These are phyloP conservation scores for Argentina anserina DNA, from an alignment of 306 rosid species.

Conservation along the genomic window DNA sequence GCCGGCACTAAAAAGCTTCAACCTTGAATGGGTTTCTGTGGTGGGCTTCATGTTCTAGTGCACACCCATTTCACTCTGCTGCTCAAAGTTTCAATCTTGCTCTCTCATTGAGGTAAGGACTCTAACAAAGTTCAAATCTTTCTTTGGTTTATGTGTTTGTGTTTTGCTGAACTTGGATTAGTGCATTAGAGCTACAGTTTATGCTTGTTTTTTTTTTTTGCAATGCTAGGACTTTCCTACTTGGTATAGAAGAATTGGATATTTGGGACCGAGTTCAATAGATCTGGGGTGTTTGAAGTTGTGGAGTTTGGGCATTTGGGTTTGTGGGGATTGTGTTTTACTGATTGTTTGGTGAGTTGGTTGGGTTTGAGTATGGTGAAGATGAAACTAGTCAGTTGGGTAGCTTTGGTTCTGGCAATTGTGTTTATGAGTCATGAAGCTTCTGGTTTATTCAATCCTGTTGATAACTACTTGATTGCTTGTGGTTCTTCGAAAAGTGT, in stretches of 20 bases:
- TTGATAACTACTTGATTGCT: slow-evolving; percentile 70
- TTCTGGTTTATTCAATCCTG: slow-evolving; percentile 52
- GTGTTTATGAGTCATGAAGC: slow-evolving; percentile 40
- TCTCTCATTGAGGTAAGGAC: slow-evolving; percentile 27
- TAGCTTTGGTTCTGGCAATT: slow-evolving; percentile 37
- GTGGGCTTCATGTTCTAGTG: slow-evolving; percentile 18
- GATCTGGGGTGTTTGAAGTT: slow-evolving; percentile 29
- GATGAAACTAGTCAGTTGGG: slow-evolving; percentile 44
- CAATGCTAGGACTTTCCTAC: neutral
- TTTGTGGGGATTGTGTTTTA: slow-evolving; percentile 2
- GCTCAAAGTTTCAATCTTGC: slow-evolving; percentile 11
- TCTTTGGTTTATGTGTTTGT: neutral
- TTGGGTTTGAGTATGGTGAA: slow-evolving; percentile 28
- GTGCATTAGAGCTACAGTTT: slow-evolving; percentile 15
- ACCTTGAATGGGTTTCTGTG: slow-evolving; percentile 27
- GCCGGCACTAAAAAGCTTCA: slow-evolving; percentile 25
- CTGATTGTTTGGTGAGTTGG: slow-evolving; percentile 2
- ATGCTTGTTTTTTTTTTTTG: neutral
- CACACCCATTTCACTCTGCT: slow-evolving; percentile 24
- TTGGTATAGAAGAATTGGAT: slow-evolving; percentile 3
- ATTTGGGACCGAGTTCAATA: slow-evolving; percentile 17
- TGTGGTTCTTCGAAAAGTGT: slow-evolving; percentile 72
- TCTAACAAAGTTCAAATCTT: slow-evolving; percentile 9
- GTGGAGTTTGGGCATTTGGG: slow-evolving; percentile 10
- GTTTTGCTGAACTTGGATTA: slow-evolving; percentile 9